Conservation (phyloP, 257 asterid species). For the Misopates orontium region DNA sequence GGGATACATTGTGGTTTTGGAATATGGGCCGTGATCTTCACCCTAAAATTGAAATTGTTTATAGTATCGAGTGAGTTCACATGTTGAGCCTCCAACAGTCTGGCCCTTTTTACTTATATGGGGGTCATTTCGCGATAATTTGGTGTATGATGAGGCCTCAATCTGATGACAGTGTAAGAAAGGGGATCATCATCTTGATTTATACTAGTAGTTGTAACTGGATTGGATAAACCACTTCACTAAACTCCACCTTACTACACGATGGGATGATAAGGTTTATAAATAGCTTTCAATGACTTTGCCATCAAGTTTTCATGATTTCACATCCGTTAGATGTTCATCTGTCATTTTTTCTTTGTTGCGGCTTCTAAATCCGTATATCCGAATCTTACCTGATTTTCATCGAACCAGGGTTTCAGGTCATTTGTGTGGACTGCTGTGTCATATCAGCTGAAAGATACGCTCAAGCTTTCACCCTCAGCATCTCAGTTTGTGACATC, state of each 20-base stretch:
- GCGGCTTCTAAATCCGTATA: conserved; percentile 19
- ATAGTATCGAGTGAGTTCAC: too few relatives aligned
- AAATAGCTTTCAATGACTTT: not conserved
- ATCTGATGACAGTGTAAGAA: too few relatives aligned
- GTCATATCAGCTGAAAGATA: conserved; percentile 91
- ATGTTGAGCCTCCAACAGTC: too few relatives aligned
- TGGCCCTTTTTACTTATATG: too few relatives aligned
- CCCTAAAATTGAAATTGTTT: too few relatives aligned
- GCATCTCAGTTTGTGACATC: conserved; percentile 94
- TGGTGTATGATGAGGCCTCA: too few relatives aligned
- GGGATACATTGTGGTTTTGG: too few relatives aligned
- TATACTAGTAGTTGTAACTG: too few relatives aligned
- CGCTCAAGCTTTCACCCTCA: conserved; percentile 81
- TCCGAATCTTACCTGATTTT: conserved; percentile 24
- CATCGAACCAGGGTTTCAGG: conserved; percentile 79
- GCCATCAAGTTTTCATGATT: conserved; percentile 21
- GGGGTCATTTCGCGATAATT: too few relatives aligned
- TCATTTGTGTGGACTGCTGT: conserved; percentile 98
- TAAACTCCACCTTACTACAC: too few relatives aligned
- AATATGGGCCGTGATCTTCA: too few relatives aligned
- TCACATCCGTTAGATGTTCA: not conserved
- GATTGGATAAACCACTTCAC: not conserved
- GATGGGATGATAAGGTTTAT: not conserved
- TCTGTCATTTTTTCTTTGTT: conserved; percentile 7
- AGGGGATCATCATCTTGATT: too few relatives aligned